phyloP scores from a whole-genome alignment of 768 basidiomycete species.

The Russula sp. region DNA sequence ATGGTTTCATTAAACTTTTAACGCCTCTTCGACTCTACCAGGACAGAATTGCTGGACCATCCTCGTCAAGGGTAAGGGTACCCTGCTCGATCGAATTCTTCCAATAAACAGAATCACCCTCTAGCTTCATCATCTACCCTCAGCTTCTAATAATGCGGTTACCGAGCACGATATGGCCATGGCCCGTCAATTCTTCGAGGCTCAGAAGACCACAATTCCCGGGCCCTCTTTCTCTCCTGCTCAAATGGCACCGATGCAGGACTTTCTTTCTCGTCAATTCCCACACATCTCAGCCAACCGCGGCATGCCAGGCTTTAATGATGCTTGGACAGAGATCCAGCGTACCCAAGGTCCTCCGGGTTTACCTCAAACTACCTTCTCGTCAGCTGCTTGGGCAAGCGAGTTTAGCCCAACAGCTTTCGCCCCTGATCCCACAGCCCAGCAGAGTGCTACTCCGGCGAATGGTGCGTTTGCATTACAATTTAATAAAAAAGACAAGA shows the following conservation, averaged over 20 bases:
- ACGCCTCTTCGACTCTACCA: slow-evolving; percentile 29
- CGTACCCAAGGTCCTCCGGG: background rate
- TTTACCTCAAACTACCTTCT: background rate
- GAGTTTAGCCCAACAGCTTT: slow-evolving; percentile 21
- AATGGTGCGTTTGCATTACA: slow-evolving; percentile 3
- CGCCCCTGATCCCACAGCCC: background rate
- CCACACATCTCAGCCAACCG: slow-evolving; percentile 29
- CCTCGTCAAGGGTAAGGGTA: slow-evolving; percentile 55
- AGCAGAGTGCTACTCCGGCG: background rate
- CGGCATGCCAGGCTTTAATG: slow-evolving; percentile 5
- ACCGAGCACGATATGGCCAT: slow-evolving; percentile 65
- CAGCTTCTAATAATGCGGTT: slow-evolving; percentile 42
- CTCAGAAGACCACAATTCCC: slow-evolving; percentile 33
- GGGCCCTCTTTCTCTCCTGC: slow-evolving; percentile 34
- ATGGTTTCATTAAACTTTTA: background rate
- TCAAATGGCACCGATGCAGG: slow-evolving; percentile 32
- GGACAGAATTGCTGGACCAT: slow-evolving; percentile 73
- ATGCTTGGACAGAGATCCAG: slow-evolving; percentile 18
- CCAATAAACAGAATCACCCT: background rate
- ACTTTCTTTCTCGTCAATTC: slow-evolving; percentile 29
- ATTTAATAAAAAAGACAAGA: background rate
- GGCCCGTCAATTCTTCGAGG: slow-evolving; percentile 76
- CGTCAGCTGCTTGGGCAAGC: slow-evolving; percentile 23
- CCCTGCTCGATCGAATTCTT: background rate
- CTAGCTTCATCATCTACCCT: slow-evolving; percentile 73